These are phyloP conservation scores for Cinchona pubescens DNA, from an alignment of 257 asterid genomes.

Conservation along the genomic window DNA sequence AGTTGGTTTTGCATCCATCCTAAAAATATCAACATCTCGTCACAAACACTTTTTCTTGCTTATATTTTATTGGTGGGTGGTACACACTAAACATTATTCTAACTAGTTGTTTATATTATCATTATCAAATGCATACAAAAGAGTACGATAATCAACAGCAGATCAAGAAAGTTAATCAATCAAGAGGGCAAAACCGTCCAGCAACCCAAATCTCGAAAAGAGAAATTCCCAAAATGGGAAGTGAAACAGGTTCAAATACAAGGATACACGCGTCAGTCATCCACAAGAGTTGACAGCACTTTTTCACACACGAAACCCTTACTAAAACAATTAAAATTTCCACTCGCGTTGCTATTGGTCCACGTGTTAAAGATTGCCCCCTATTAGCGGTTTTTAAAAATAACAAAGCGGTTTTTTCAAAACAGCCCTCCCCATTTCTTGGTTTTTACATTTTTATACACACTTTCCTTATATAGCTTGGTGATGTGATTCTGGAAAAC, in stretches of 20 bases:
- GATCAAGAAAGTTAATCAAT: neutral
- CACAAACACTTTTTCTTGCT: too few species aligned
- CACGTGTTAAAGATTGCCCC: constrained; percentile 18
- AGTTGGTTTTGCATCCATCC: neutral
- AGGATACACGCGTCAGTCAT: constrained; percentile 32
- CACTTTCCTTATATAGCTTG: constrained; percentile 37
- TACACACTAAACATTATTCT: neutral
- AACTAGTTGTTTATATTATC: neutral
- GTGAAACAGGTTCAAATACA: neutral
- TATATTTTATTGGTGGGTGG: neutral
- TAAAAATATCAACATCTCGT: neutral
- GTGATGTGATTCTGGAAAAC: constrained; percentile 7
- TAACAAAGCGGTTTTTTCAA: neutral
- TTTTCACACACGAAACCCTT: neutral
- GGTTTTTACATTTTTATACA: constrained; percentile 18
- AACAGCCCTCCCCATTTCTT: neutral
- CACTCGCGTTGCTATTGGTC: neutral
- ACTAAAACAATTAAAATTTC: neutral
- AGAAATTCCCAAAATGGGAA: constrained; percentile 28
- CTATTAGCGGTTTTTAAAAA: constrained; percentile 10
- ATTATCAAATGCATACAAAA: neutral
- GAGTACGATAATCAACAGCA: neutral
- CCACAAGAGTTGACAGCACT: constrained; percentile 27
- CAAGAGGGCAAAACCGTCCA: constrained; percentile 33
- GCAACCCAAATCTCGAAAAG: constrained; percentile 12